Evolutionary conservation across 2,329 filamentous ascomycete genomes (phyloP), one percentile per base, ranked within the genome.

Genomic region (Colletotrichum somersetense): DNA sequence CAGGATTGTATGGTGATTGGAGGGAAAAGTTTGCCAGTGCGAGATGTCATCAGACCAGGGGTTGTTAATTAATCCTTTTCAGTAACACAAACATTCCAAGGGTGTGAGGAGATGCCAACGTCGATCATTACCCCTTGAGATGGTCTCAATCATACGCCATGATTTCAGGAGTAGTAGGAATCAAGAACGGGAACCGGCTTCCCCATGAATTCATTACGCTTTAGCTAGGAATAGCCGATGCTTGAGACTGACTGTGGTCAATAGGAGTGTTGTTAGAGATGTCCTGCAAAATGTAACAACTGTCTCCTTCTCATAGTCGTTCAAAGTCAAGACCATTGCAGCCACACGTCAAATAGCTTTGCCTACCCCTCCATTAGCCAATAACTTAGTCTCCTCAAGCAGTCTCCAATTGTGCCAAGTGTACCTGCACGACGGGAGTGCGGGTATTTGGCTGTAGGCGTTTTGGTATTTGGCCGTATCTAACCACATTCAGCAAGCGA

Each of bases 51-150:
- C 55, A 65, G 52, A 52, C 59, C 23, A 40, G 56, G 33, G 42
- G 59, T 72, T 72, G 70, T 66, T 66, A 35, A 48, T n/a, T 44
- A 55, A 61, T 69, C 59, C 48, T 66, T 72, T 72, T 69, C 42
- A 40, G 56, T 64, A 64, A 38, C 68, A 66, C 66, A 69, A 69
- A 72, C 69, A 40, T 62, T 59, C 66, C 69, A 69, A 72, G 69
- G 53, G 50, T 67, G 35, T 55, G 66, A 35, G 44, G 53, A 59
- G 53, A 65, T 57, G 52, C 66, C 35, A 35, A 58, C 44, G 23
- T 52, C 35, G 52, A 14, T 52, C 35, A 53, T 44, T 53, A n/a
- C 61, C n/a, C 61, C 38, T 20, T 55, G 16, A 26, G 35, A 35
- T 64, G 26, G 5, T 64, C 40, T 64, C 55, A 16, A 20, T 52